Base-by-base conservation (phyloP, 306 rosid species). In the Dalbergia cultrata region DNA sequence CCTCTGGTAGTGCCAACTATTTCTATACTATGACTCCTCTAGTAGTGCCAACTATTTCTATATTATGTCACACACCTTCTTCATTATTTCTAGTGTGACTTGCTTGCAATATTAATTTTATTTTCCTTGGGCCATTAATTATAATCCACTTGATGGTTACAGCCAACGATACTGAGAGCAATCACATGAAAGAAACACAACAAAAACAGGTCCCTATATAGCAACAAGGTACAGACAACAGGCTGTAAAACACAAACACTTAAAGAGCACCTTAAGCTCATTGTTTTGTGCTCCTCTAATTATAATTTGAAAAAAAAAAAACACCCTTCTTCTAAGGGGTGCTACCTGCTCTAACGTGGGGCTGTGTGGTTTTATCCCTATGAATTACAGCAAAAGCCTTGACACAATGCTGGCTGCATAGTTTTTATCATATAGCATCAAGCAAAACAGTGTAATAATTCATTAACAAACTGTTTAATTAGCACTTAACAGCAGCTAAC, bases 21-120 rank as follows among this genome's bases (percentile, higher is more conserved):
- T 94, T 90, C 86, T 82, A 90, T 79, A 94, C 98, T 43, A 94
- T 88, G 63, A n/a, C n/a, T n/a, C n/a, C n/a, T n/a, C n/a, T n/a
- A n/a, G n/a, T n/a, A n/a, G n/a, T n/a, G n/a, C n/a, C n/a, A n/a
- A n/a, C n/a, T n/a, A n/a, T n/a, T n/a, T n/a, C n/a, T n/a, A n/a
- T n/a, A n/a, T n/a, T n/a, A n/a, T n/a, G n/a, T n/a, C n/a, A n/a
- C n/a, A n/a, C n/a, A n/a, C n/a, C n/a, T n/a, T n/a, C n/a, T n/a
- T n/a, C n/a, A n/a, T n/a, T n/a, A n/a, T n/a, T n/a, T n/a, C n/a
- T n/a, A n/a, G n/a, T n/a, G n/a, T n/a, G n/a, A n/a, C n/a, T n/a
- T n/a, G n/a, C n/a, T n/a, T n/a, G n/a, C n/a, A n/a, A n/a, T n/a
- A n/a, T n/a, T n/a, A n/a, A n/a, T n/a, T n/a, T n/a, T n/a, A n/a